A percentile compares a stretch with the other conserved stretches of the same genome.
phyloP scores from a whole-genome alignment of 108 stramenopile species.

The Parietichytrium sp. region DNA sequence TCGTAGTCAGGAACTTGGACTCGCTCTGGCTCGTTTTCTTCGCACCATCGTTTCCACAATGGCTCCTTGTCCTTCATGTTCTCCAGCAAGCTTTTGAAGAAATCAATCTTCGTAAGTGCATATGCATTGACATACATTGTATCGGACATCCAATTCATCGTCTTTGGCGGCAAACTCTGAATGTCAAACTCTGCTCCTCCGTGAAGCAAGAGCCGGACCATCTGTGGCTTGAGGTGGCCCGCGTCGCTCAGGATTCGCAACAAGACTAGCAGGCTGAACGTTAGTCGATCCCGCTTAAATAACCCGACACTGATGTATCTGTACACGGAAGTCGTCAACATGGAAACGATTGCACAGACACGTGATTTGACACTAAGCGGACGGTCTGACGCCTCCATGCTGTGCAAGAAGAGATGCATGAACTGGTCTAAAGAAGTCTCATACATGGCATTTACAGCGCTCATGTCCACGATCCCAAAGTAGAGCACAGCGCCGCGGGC shows the following conservation, averaged over 20 bases:
- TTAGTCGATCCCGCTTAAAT: conserved; percentile 61
- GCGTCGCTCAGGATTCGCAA: conserved; percentile 58
- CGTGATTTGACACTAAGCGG: conserved; percentile 42
- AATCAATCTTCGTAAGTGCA: conserved; percentile 42
- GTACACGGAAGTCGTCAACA: conserved; percentile 51
- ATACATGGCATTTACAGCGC: conserved; percentile 58
- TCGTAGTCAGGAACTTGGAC: conserved; percentile 56
- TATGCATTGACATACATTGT: conserved; percentile 58
- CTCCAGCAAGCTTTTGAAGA: conserved; percentile 54
- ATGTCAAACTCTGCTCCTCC: conserved; percentile 61
- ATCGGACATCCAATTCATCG: conserved; percentile 54
- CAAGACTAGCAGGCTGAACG: conserved; percentile 59
- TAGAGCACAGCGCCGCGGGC: conserved; percentile 56
- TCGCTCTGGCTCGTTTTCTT: conserved; percentile 60
- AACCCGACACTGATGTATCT: conserved; percentile 57
- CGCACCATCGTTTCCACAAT: conserved; percentile 58
- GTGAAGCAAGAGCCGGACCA: conserved; percentile 56
- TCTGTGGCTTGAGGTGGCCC: conserved; percentile 40
- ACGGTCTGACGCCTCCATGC: conserved; percentile 56
- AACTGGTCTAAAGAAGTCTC: conserved; percentile 60
- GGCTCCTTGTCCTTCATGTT: conserved; percentile 51
- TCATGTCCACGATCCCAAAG: conserved; percentile 56
- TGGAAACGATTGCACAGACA: conserved; percentile 51
- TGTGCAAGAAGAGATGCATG: conserved; percentile 45
- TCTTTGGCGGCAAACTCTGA: conserved; percentile 40